A percentile compares a stretch with the other conserved stretches of the same genome.
These are phyloP conservation scores for Xylariaceae sp. DNA, from an alignment of 2,329 filamentous ascomycete genomes.

Conservation along the genomic window DNA sequence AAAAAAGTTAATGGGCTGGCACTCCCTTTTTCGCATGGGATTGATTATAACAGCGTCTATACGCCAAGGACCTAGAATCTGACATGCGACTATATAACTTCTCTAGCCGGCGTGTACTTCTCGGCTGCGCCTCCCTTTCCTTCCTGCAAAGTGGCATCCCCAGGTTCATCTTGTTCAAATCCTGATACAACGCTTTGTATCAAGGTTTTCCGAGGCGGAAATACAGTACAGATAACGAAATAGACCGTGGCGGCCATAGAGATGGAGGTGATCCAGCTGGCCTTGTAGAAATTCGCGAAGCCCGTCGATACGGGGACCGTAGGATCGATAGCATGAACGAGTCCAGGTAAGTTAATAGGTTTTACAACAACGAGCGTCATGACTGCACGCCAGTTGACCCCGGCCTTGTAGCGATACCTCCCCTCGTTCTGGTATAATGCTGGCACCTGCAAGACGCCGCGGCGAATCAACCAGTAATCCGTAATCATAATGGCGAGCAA, in stretches of 20 bases:
- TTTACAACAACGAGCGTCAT: conserved; percentile 4
- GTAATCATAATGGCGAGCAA: conserved; percentile 7
- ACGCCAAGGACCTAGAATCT: too few relatives aligned
- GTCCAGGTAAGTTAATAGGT: conserved; percentile 4
- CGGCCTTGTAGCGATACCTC: conserved; percentile 4
- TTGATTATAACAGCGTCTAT: too few relatives aligned
- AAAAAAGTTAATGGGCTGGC: too few relatives aligned
- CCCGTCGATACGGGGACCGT: neutral
- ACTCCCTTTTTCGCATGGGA: too few relatives aligned
- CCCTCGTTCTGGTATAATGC: conserved; percentile 5
- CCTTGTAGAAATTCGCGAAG: conserved; percentile 4
- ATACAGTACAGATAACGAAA: neutral
- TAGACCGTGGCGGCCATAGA: conserved; percentile 4
- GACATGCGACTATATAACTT: too few relatives aligned
- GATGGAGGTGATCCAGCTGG: conserved; percentile 5
- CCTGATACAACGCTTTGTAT: too few relatives aligned
- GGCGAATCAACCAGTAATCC: conserved; percentile 8
- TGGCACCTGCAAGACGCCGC: conserved; percentile 3
- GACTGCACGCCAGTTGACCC: conserved; percentile 6
- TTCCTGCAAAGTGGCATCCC: too few relatives aligned
- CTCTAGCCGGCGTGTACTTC: too few relatives aligned
- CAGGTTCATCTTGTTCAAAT: too few relatives aligned
- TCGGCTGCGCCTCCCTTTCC: too few relatives aligned
- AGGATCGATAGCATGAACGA: conserved; percentile 3
- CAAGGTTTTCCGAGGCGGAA: neutral